Percentiles rank a stretch among this genome's conserved stretches.
Evolutionary conservation across 768 basidiomycete genomes (phyloP).

Genomic region (Multifurca ochricompacta): DNA sequence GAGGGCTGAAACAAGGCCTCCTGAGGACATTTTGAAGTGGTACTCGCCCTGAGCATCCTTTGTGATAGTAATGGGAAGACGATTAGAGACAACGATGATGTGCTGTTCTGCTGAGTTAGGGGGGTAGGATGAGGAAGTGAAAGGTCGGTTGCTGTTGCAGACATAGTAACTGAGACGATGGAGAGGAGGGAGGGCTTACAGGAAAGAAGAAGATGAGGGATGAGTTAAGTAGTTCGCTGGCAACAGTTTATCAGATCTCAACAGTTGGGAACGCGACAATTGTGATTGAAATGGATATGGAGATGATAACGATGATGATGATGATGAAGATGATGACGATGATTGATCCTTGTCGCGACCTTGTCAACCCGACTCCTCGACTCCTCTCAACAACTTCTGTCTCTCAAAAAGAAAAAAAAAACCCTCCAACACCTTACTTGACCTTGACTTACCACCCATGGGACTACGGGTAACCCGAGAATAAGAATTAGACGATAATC

Average conservation of each 20-base stretch:
- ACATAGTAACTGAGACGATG: not conserved
- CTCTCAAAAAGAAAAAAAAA: no score
- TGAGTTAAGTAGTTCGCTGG: slow-evolving; percentile 12
- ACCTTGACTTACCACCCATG: no score
- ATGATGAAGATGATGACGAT: not conserved
- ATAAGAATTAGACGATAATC: not conserved
- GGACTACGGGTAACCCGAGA: no score
- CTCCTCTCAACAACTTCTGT: no score
- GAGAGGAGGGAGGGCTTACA: not conserved
- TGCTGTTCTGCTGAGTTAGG: slow-evolving; percentile 40
- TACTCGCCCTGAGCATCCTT: slow-evolving; percentile 91
- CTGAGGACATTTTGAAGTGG: slow-evolving; percentile 99
- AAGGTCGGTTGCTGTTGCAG: not conserved
- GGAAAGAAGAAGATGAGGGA: not conserved
- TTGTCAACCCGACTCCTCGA: no score
- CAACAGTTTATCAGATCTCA: slow-evolving; percentile 7
- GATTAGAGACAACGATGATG: slow-evolving; percentile 93
- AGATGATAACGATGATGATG: not conserved
- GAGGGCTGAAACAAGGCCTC: slow-evolving; percentile 94
- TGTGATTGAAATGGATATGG: no score
- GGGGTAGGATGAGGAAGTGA: slow-evolving; percentile 2
- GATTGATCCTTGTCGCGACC: no score
- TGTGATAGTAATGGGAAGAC: slow-evolving; percentile 91
- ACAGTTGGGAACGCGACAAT: not conserved
- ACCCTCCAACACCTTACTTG: no score